Base-by-base conservation (phyloP, 2,329 filamentous ascomycete genomes). In the Lachnum nothofagi region DNA sequence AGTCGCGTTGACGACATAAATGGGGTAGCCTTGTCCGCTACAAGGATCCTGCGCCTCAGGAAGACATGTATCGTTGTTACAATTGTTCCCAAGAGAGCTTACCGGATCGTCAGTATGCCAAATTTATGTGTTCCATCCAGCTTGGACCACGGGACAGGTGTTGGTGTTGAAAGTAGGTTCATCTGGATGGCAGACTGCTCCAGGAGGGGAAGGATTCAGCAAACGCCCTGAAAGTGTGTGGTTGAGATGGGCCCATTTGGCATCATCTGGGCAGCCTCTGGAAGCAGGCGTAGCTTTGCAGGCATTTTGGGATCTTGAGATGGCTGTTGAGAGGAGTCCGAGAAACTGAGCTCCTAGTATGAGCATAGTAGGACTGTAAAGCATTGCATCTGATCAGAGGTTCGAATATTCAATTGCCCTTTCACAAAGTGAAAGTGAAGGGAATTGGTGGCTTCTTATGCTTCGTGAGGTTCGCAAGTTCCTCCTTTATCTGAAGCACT, bases 221-320 rank as follows among this genome's bases (percentile, higher is more conserved):
- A 78, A 67, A 25, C 63, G 63, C 3, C 74, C 73, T 7, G 60
- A 63, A 19, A 72, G 61, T 2, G 71, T 70, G 6, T 64, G 56
- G 61, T 79, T 77, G 44, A 81, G 67, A 12, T 56, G 54, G 5
- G 57, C 50, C 77, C 77, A 80, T 10, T 62, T 63, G 0, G 64
- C 56, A 10, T 67, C 51, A 1, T 69, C 70, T 0, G 78, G 78
- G 78, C 77, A 80, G 40, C 60, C 60, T 6, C 60, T 20, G 12
- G 70, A 69, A 17, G 67, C 69, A 1, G 74, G 76, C 39, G 70
- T 72, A 2, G 72, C 67, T 60, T 77, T 79, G 64, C 76, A 79
- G n/a, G n/a, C n/a, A n/a, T n/a, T n/a, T n/a, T n/a, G n/a, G n/a
- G n/a, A n/a, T n/a, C n/a, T n/a, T n/a, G n/a, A n/a, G n/a, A n/a